These are phyloP conservation scores for Avena eriantha DNA, from an alignment of 176 grass and related monocot genomes.

Conservation along the genomic window DNA sequence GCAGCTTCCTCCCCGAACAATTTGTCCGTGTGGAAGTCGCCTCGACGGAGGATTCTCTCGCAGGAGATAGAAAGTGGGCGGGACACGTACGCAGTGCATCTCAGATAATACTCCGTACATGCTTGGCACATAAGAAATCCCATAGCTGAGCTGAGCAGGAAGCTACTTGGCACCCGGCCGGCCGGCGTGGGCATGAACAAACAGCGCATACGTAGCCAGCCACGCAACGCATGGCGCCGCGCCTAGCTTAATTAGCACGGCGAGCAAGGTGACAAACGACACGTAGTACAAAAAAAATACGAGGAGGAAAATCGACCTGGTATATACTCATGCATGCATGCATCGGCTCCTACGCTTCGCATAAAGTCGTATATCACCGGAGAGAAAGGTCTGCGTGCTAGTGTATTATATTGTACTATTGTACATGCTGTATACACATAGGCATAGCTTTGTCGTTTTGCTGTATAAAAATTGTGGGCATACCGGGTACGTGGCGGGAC, in stretches of 20 bases:
- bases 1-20: not conserved
- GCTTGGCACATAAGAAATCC: not conserved
- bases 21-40: constrained; percentile 44
- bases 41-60: not conserved
- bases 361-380: not conserved
- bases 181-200: constrained; percentile 38
- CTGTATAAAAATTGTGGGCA: not conserved
- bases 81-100: constrained; percentile 18
- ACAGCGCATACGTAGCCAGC: not conserved
- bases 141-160: not conserved
- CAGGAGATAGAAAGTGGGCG: constrained; percentile 9
- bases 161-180: constrained; percentile 26
- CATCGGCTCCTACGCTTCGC: constrained; percentile 12
- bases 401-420: too few species aligned
- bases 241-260: not conserved
- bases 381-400: too few species aligned
- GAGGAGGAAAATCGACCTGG: not conserved
- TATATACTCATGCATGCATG: not conserved
- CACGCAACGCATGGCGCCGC: not conserved
- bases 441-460: constrained; percentile 21
- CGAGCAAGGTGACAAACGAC: constrained; percentile 26
- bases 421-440: not conserved
- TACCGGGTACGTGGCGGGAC: constrained; percentile 2
- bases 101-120: not conserved
- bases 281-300: not conserved